Evolutionary conservation across 2,329 filamentous ascomycete species (phyloP).

Genomic region (Malbranchea zuffiana): DNA sequence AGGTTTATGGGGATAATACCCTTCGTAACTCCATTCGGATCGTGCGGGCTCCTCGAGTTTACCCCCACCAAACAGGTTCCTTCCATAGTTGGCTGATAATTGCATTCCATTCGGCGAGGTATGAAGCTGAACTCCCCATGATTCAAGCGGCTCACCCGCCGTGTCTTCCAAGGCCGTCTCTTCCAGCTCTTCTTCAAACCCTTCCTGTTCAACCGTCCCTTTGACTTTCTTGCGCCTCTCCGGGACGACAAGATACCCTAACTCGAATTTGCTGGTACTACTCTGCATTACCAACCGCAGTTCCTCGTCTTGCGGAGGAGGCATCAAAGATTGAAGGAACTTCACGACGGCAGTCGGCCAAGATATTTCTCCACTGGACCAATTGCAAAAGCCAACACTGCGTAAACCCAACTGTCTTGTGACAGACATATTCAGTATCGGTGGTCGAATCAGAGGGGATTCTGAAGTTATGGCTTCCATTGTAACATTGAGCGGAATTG

Average conservation of each 20-base stretch:
- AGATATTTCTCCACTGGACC: conserved; percentile 28
- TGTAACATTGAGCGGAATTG: conserved; percentile 25
- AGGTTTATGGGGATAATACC: conserved; percentile 25
- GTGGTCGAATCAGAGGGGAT: conserved; percentile 21
- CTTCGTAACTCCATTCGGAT: conserved; percentile 34
- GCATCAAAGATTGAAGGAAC: conserved; percentile 14
- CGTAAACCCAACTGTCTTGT: conserved; percentile 23
- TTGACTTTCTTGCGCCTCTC: conserved; percentile 11
- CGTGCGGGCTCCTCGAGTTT: conserved; percentile 23
- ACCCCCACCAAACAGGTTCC: conserved; percentile 30
- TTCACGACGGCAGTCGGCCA: conserved; percentile 25
- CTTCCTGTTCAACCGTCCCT: conserved; percentile 16
- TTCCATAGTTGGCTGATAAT: conserved; percentile 27
- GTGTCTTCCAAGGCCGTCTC: conserved; percentile 15
- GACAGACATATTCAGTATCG: conserved; percentile 24
- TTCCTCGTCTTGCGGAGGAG: not conserved
- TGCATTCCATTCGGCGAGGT: conserved; percentile 22
- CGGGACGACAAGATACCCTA: conserved; percentile 25
- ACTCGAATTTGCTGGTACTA: conserved; percentile 23
- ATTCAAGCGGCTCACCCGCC: conserved; percentile 21
- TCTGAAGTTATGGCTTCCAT: conserved; percentile 22
- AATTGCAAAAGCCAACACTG: conserved; percentile 25
- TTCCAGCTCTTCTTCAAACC: conserved; percentile 19
- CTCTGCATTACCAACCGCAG: not conserved
- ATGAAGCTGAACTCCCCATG: conserved; percentile 25